Evolutionary conservation across 306 rosid species (phyloP), one percentile per base, ranked within the genome.

Genomic region (Clitoria ternatea): DNA sequence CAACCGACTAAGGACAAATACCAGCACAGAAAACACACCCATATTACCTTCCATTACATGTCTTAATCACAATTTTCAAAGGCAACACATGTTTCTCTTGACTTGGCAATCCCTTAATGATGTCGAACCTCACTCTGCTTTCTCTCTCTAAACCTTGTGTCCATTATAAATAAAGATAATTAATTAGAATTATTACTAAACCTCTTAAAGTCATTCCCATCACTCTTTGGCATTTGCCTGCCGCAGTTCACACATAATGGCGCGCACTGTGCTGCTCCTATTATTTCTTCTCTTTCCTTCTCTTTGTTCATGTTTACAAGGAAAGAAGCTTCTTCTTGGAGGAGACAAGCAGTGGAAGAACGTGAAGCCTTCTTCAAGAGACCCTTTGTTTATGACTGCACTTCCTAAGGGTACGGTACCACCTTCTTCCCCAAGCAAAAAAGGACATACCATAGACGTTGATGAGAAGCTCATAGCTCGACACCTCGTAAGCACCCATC

Each of bases 391-490:
- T 67, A 73, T 86, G 0, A 47, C 73, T 43, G 69, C 90, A 69
- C 95, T 92, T 70, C 95, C 95, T 0, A 92, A 92, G 89, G 96
- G 96, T 32, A 72, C 45, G 0, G 85, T 85, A n/a, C 90, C 96
- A 2, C 36, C 86, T 20, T 92, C 96, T 18, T 40, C 91, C 0
- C 98, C 96, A 9, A 90, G 89, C 81, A 81, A 73, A 66, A 88
- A 80, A 63, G 91, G 89, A 0, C 88, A 92, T 48, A 82, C 81
- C n/a, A 13, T 59, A 5, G 83, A 78, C 19, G 65, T 77, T 50
- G 75, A 83, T 63, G 83, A 86, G 36, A 87, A 87, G 80, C 98
- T 87, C 84, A 68, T 80, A 24, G 77, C 74, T 6, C 85, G 90
- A 4, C 95, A 87, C 75, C 95, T 89, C 29, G 73, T 71, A 11